Conservation (phyloP, 164 flowering plant genomes). For the Vitis riparia region DNA sequence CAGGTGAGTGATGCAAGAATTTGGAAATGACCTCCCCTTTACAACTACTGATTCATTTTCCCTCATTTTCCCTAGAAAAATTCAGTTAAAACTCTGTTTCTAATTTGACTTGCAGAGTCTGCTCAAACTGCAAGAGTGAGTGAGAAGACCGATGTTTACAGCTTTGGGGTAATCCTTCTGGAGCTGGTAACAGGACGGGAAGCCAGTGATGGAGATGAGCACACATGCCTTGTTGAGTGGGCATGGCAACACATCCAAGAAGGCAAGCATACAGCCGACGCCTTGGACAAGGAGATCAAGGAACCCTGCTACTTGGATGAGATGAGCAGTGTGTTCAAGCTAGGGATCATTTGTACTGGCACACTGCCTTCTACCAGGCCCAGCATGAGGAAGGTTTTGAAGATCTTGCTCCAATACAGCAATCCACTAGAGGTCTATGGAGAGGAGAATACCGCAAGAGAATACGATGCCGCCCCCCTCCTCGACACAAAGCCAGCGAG, state of each 20-base stretch:
- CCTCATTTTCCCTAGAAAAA: not conserved
- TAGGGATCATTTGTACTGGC: conserved; percentile 61
- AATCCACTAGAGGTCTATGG: not conserved
- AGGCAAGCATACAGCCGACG: conserved; percentile 30
- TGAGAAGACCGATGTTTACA: conserved; percentile 77
- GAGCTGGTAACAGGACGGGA: conserved; percentile 68
- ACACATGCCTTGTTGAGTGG: conserved; percentile 58
- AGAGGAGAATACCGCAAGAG: conserved; percentile 18
- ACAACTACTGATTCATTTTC: not conserved
- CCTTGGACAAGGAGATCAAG: conserved; percentile 52
- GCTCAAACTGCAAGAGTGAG: conserved; percentile 50
- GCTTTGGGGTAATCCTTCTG: conserved; percentile 79
- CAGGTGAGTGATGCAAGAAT: conserved; percentile 34
- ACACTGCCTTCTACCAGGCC: conserved; percentile 54
- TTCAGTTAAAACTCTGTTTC: not conserved
- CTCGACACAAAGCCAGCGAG: conserved; percentile 20
- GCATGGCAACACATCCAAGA: conserved; percentile 45
- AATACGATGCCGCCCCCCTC: conserved; percentile 45
- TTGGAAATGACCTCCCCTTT: not conserved
- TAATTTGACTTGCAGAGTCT: conserved; percentile 41
- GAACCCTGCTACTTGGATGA: conserved; percentile 44
- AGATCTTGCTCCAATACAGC: conserved; percentile 32
- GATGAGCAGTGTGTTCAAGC: conserved; percentile 47
- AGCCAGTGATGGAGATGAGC: conserved; percentile 48
- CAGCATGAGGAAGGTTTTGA: conserved; percentile 60